Evolutionary conservation across 768 basidiomycete genomes (phyloP).

Genomic region (Wakefieldia striispora): DNA sequence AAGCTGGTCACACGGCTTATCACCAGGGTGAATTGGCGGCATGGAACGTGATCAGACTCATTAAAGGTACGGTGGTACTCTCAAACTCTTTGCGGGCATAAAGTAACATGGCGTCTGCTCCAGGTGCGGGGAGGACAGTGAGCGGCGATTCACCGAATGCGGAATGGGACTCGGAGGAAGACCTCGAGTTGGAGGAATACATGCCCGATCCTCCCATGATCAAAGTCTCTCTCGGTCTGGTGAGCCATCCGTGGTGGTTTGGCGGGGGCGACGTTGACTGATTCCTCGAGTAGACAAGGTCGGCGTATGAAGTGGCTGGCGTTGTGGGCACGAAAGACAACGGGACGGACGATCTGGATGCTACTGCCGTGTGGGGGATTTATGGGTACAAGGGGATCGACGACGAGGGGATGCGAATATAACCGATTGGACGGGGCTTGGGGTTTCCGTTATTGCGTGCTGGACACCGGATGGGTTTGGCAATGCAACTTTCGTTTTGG

Average conservation of each 20-base stretch:
- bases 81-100: not conserved
- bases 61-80: slow-evolving; percentile 25
- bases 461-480: no score
- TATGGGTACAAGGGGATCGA: slow-evolving; percentile 43
- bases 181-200: slow-evolving; percentile 41
- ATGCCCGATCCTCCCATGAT: slow-evolving; percentile 49
- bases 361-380: slow-evolving; percentile 44
- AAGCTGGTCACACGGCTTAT: slow-evolving; percentile 58
- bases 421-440: not conserved
- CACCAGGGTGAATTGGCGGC: slow-evolving; percentile 53
- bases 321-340: slow-evolving; percentile 44
- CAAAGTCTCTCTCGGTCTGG: slow-evolving; percentile 61
- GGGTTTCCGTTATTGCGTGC: no score
- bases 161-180: not conserved
- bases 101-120: not conserved
- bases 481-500: no score
- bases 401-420: slow-evolving; percentile 14
- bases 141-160: not conserved
- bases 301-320: slow-evolving; percentile 46
- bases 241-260: slow-evolving; percentile 26
- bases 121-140: not conserved
- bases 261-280: not conserved
- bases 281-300: slow-evolving; percentile 31
- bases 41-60: slow-evolving; percentile 49
- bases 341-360: slow-evolving; percentile 47